phyloP scores from a whole-genome alignment of 2,329 filamentous ascomycete genomes.

The Ploettnerulaceae sp. region DNA sequence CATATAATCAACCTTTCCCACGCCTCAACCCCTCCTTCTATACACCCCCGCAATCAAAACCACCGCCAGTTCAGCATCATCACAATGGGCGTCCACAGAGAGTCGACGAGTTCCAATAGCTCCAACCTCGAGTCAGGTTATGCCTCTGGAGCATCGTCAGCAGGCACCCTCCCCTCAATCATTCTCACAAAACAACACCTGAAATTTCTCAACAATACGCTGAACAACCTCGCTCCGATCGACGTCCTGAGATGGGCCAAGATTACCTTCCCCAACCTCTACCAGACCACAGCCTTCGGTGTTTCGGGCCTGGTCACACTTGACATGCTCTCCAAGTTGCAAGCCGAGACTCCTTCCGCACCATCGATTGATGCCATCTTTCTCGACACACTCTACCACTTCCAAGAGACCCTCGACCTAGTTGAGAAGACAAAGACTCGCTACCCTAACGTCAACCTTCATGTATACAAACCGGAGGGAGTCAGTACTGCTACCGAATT shows the following conservation, averaged over 20 bases:
- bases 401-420: slow-evolving; percentile 69
- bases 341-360: slow-evolving; percentile 55
- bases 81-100: slow-evolving; percentile 28
- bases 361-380: slow-evolving; percentile 66
- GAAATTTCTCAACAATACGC: slow-evolving; percentile 82
- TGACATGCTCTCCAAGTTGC: slow-evolving; percentile 78
- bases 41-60: background rate
- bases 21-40: background rate
- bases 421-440: slow-evolving; percentile 67
- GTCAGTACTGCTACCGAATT: slow-evolving; percentile 71
- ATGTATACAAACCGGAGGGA: slow-evolving; percentile 84
- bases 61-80: slow-evolving; percentile 2
- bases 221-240: slow-evolving; percentile 82
- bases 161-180: slow-evolving; percentile 64
- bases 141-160: slow-evolving; percentile 57
- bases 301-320: slow-evolving; percentile 76
- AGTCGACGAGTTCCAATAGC: slow-evolving; percentile 37
- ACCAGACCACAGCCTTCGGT: slow-evolving; percentile 80
- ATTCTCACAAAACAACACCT: slow-evolving; percentile 85
- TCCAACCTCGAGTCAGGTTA: slow-evolving; percentile 75
- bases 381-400: slow-evolving; percentile 80
- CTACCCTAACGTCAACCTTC: slow-evolving; percentile 76
- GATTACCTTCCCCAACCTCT: slow-evolving; percentile 83
- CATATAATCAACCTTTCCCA: background rate
- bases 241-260: slow-evolving; percentile 92